Evolutionary conservation across 768 basidiomycete species (phyloP).

Genomic region (Russula sp.): DNA sequence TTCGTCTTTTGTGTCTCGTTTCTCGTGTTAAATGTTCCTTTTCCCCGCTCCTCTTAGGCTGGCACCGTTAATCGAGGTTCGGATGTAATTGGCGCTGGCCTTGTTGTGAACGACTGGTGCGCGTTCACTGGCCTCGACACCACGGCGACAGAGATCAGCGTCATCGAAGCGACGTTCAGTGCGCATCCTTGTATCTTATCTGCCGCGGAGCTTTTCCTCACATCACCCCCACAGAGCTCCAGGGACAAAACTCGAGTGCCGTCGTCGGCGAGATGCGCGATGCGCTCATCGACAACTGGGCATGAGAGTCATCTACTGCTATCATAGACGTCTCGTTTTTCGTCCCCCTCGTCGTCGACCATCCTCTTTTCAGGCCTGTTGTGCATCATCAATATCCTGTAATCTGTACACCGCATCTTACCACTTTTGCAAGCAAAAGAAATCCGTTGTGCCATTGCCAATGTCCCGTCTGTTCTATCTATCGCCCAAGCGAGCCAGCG

Average conservation of each 20-base stretch:
- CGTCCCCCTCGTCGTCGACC: not conserved
- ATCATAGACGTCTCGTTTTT: not conserved
- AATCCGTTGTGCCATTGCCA: not conserved
- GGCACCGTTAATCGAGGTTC: conserved; percentile 98
- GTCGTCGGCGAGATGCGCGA: conserved; percentile 59
- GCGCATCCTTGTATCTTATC: conserved; percentile 33
- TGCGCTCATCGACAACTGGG: conserved; percentile 74
- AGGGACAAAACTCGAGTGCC: conserved; percentile 48
- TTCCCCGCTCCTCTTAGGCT: conserved; percentile 46
- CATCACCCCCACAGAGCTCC: conserved; percentile 39
- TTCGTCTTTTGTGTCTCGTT: not conserved
- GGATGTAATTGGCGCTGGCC: conserved; percentile 94
- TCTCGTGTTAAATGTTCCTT: not conserved
- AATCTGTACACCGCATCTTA: conserved; percentile 14
- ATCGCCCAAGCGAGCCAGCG: not conserved
- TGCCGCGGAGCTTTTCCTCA: not conserved
- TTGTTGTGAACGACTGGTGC: conserved; percentile 99
- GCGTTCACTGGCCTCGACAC: conserved; percentile 99
- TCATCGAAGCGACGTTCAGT: conserved; percentile 98
- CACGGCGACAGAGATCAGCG: conserved; percentile 98
- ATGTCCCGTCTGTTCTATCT: not conserved
- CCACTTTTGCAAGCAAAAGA: conserved; percentile 9
- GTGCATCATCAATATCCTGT: conserved; percentile 19
- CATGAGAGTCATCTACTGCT: conserved; percentile 37
- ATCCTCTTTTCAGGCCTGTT: not conserved